phyloP scores from a whole-genome alignment of 495 filamentous ascomycete genomes.

The Xylaria curta region DNA sequence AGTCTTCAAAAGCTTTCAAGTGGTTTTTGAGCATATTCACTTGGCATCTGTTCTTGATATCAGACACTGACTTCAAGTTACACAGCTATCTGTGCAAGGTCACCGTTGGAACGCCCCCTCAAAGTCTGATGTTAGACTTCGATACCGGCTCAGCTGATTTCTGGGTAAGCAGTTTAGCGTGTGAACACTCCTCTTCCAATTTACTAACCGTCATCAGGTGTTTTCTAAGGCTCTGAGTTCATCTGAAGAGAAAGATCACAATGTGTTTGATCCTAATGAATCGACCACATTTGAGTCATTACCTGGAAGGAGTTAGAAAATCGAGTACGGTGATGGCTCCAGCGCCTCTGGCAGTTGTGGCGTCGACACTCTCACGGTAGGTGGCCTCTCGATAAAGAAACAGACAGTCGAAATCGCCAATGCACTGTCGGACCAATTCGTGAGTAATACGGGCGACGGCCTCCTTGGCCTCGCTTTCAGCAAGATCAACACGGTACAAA shows the following conservation, averaged over 20 bases:
- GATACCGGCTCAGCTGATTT: slow-evolving; percentile 81
- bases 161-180: slow-evolving; percentile 62
- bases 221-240: slow-evolving; percentile 65
- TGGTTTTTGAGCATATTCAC: not conserved
- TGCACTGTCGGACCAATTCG: slow-evolving; percentile 67
- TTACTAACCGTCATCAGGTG: slow-evolving; percentile 52
- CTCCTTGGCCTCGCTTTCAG: slow-evolving; percentile 75
- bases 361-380: slow-evolving; percentile 70
- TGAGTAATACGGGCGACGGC: slow-evolving; percentile 67
- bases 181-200: not conserved
- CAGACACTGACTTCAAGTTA: not conserved
- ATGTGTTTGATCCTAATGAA: slow-evolving; percentile 63
- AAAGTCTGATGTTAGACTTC: slow-evolving; percentile 72
- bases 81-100: slow-evolving; percentile 64
- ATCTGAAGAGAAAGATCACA: slow-evolving; percentile 47
- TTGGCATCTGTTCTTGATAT: not conserved
- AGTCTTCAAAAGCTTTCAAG: not conserved
- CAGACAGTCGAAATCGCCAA: slow-evolving; percentile 76
- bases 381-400: slow-evolving; percentile 69
- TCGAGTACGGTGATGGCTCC: slow-evolving; percentile 76
- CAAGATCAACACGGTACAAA: slow-evolving; percentile 71
- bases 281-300: slow-evolving; percentile 66
- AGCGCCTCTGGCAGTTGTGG: slow-evolving; percentile 74
- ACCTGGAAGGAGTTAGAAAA: slow-evolving; percentile 65
- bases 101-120: slow-evolving; percentile 69